Evolutionary conservation across 2,329 filamentous ascomycete genomes (phyloP).

Genomic region (Trichoderma endophyticum): DNA sequence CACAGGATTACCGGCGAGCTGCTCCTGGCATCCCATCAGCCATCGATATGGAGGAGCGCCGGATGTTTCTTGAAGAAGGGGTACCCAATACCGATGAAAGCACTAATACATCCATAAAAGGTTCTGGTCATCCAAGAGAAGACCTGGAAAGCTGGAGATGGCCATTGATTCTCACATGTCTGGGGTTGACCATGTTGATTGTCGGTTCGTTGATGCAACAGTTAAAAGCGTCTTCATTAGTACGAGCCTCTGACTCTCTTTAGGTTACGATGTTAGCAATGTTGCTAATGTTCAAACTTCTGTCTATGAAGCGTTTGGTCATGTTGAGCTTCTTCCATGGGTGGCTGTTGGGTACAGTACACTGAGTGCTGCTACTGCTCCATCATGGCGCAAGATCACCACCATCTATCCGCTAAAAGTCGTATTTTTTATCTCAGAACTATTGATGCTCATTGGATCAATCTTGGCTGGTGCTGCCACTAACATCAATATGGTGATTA

Average conservation of each 20-base stretch:
- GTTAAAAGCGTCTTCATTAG: neutral
- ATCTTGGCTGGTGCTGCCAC: conserved; percentile 29
- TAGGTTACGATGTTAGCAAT: conserved; percentile 43
- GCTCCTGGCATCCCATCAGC: neutral
- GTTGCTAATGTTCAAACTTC: conserved; percentile 55
- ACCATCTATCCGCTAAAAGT: conserved; percentile 29
- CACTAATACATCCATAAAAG: neutral
- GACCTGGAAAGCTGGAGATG: neutral
- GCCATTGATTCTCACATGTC: neutral
- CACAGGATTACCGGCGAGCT: neutral
- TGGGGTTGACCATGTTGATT: neutral
- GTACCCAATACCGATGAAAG: neutral
- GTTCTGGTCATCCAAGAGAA: neutral
- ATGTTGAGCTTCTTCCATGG: conserved; percentile 39
- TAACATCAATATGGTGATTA: conserved; percentile 31
- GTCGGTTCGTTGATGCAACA: neutral
- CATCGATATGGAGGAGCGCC: neutral
- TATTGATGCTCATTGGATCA: neutral
- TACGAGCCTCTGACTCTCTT: neutral
- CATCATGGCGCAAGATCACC: conserved; percentile 29
- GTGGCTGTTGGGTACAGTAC: conserved; percentile 28
- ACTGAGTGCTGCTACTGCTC: conserved; percentile 31
- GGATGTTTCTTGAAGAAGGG: neutral
- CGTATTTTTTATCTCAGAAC: conserved; percentile 24
- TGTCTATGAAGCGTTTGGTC: conserved; percentile 50